A percentile compares a stretch with the other conserved stretches of the same genome.
Evolutionary conservation across 1,284 basidiomycete species (phyloP).

Genomic region (Sporisorium iseilematis-ciliati): DNA sequence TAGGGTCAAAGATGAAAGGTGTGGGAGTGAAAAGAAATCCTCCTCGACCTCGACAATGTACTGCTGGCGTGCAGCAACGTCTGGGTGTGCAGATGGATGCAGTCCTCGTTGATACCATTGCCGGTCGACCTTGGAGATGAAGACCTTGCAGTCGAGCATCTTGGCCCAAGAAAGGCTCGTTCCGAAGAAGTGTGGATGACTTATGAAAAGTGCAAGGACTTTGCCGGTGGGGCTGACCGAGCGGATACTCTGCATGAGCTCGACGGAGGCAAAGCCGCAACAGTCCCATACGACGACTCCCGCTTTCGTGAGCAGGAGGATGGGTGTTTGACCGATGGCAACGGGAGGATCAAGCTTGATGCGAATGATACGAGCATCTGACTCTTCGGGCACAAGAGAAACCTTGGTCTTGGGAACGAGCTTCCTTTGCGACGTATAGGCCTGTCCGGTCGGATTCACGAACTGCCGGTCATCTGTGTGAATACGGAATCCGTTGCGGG

Average conservation of each 20-base stretch:
- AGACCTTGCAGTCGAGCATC: slow-evolving; percentile 46
- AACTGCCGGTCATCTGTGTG: slow-evolving; percentile 34
- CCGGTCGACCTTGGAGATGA: slow-evolving; percentile 42
- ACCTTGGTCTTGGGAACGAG: slow-evolving; percentile 29
- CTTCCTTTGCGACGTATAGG: slow-evolving; percentile 27
- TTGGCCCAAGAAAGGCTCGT: slow-evolving; percentile 38
- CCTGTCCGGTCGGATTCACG: slow-evolving; percentile 33
- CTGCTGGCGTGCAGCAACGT: slow-evolving; percentile 26
- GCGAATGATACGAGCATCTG: slow-evolving; percentile 31
- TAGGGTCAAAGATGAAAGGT: slow-evolving; percentile 19
- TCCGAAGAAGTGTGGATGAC: slow-evolving; percentile 44
- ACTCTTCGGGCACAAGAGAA: slow-evolving; percentile 31
- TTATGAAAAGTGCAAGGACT: slow-evolving; percentile 34
- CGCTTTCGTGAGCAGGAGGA: slow-evolving; percentile 26
- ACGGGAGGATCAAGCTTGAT: slow-evolving; percentile 40
- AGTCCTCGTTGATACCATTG: slow-evolving; percentile 42
- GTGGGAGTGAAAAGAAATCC: slow-evolving; percentile 23
- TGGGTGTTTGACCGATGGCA: slow-evolving; percentile 43
- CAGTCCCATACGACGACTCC: slow-evolving; percentile 44
- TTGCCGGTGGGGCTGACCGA: slow-evolving; percentile 29
- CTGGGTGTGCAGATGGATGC: slow-evolving; percentile 17
- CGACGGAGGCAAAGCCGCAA: slow-evolving; percentile 31
- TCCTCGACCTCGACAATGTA: slow-evolving; percentile 19
- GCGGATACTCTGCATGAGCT: slow-evolving; percentile 30
- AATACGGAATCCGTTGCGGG: not conserved